phyloP scores from a whole-genome alignment of 805 yeast species.

The Candida caryicola region DNA sequence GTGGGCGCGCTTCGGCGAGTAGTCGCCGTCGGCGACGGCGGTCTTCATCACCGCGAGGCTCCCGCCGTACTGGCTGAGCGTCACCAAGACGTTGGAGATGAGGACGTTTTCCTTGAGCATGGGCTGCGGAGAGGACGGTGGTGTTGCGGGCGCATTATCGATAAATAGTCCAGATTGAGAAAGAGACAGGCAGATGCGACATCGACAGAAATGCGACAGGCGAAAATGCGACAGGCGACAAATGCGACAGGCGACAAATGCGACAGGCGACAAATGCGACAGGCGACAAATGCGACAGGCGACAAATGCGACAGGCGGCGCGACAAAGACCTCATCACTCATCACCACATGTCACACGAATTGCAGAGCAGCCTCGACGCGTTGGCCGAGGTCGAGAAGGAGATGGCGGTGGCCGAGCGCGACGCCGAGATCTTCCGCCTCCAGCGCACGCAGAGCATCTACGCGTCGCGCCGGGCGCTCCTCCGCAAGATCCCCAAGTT shows the following conservation, averaged over 20 bases:
- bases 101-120: conserved; percentile 28
- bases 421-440: conserved; percentile 57
- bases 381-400: conserved; percentile 56
- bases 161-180: neutral
- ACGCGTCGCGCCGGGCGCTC: conserved; percentile 52
- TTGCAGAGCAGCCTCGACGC: conserved; percentile 29
- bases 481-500: conserved; percentile 62
- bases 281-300: no score
- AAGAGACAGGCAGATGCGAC: neutral
- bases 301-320: no score
- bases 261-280: no score
- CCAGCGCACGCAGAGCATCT: conserved; percentile 54
- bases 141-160: no score
- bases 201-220: neutral
- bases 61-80: conserved; percentile 36
- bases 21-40: conserved; percentile 29
- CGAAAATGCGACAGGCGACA: neutral
- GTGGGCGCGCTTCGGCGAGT: conserved; percentile 18
- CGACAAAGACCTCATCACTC: no score
- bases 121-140: no score
- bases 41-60: conserved; percentile 22
- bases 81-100: conserved; percentile 35
- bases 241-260: no score
- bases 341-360: conserved; percentile 8
- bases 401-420: conserved; percentile 57